phyloP scores from a whole-genome alignment of 352 stramenopile species.

The Phytophthora tubulina region DNA sequence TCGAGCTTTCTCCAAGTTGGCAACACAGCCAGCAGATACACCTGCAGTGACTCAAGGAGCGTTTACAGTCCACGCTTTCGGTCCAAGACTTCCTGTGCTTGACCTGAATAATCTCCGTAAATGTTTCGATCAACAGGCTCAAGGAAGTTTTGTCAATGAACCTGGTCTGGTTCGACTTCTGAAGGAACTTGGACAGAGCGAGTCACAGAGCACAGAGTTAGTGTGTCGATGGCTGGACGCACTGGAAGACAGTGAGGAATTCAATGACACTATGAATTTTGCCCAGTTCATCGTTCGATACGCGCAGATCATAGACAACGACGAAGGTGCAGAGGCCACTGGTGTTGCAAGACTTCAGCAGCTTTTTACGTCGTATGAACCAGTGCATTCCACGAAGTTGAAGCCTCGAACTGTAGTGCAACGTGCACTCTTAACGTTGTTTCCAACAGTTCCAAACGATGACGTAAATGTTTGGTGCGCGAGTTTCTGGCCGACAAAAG shows the following conservation, averaged over 20 bases:
- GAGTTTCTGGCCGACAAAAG: conserved; percentile 29
- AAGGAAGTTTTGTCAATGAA: conserved; percentile 45
- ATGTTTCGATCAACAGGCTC: conserved; percentile 53
- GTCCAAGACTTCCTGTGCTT: conserved; percentile 46
- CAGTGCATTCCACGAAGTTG: conserved; percentile 36
- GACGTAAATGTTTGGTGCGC: conserved; percentile 50
- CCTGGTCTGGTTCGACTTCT: conserved; percentile 46
- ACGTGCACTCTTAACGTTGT: conserved; percentile 43
- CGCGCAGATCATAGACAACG: conserved; percentile 47
- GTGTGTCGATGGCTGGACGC: conserved; percentile 40
- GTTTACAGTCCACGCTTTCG: conserved; percentile 34
- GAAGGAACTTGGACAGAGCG: conserved; percentile 45
- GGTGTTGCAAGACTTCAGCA: conserved; percentile 47
- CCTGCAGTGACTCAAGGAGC: conserved; percentile 29
- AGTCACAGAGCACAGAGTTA: conserved; percentile 23
- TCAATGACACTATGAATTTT: conserved; percentile 49
- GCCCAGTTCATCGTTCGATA: conserved; percentile 77
- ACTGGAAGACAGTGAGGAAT: conserved; percentile 15
- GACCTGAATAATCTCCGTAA: conserved; percentile 50
- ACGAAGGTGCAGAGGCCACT: conserved; percentile 10
- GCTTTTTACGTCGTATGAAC: conserved; percentile 54
- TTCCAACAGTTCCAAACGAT: conserved; percentile 30
- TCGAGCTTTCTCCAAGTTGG: conserved; percentile 62
- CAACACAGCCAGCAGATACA: conserved; percentile 51
- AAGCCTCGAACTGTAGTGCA: conserved; percentile 49